These are phyloP conservation scores for Leccinum rimulosum DNA, from an alignment of 768 basidiomycete species.

Conservation along the genomic window DNA sequence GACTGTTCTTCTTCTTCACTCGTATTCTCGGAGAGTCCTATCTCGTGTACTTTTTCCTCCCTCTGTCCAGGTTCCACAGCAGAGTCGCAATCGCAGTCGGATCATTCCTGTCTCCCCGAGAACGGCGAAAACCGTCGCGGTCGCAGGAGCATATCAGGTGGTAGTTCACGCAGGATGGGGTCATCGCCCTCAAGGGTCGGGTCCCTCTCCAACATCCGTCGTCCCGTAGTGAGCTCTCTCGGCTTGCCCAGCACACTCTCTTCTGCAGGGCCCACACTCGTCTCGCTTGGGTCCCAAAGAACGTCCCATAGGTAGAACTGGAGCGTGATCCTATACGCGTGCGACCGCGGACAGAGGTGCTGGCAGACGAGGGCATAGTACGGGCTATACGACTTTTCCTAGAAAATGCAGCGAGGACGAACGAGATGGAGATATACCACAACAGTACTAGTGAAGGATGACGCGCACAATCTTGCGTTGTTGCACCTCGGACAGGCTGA, in stretches of 20 bases:
- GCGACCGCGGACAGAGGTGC: too few species aligned
- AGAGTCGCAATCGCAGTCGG: conserved; percentile 15
- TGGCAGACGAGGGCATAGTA: too few species aligned
- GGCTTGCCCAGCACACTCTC: conserved; percentile 18
- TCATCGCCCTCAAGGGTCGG: conserved; percentile 29
- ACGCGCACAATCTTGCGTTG: too few species aligned
- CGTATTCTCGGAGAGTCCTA: conserved; percentile 21
- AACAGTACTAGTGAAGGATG: too few species aligned
- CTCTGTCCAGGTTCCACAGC: conserved; percentile 13
- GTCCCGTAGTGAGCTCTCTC: conserved; percentile 40
- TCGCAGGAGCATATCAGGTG: conserved; percentile 19
- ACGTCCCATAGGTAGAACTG: too few species aligned
- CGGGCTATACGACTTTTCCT: too few species aligned
- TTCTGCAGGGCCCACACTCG: conserved; percentile 14
- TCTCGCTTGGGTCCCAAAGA: too few species aligned
- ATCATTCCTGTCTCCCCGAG: conserved; percentile 7
- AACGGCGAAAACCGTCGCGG: conserved; percentile 17
- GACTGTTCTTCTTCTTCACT: conserved; percentile 6
- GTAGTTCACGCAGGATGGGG: conserved; percentile 11
- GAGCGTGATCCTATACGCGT: too few species aligned
- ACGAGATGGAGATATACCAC: too few species aligned
- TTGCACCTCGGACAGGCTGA: too few species aligned
- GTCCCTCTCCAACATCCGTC: conserved; percentile 45
- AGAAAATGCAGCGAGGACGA: too few species aligned
- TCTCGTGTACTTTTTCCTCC: conserved; percentile 25